Evolutionary conservation across 106 monocot genomes (phyloP).

Genomic region (Dendrobium chrysotoxum): DNA sequence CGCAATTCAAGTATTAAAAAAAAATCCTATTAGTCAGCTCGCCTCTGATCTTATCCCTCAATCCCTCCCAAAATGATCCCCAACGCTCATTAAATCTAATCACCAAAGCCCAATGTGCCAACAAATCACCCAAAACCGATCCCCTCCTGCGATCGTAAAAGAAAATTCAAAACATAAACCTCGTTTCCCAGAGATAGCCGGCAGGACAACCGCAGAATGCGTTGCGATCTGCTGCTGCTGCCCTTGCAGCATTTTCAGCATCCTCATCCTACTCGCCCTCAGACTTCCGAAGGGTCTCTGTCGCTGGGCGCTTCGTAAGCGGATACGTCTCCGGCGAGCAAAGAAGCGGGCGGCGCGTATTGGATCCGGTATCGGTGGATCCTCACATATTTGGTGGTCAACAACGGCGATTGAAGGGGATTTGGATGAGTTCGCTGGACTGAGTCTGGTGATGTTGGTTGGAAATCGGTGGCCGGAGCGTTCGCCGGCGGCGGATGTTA

Average conservation of each 20-base stretch:
- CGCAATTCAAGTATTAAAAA: no score
- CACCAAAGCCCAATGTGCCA: background rate
- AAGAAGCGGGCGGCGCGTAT: slow-evolving; percentile 4
- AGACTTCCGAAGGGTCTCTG: slow-evolving; percentile 13
- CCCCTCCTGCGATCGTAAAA: background rate
- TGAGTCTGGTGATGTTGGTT: background rate
- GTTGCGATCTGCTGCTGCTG: slow-evolving; percentile 22
- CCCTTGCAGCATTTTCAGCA: slow-evolving; percentile 6
- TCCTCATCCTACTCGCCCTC: slow-evolving; percentile 6
- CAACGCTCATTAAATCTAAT: no score
- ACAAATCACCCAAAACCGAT: background rate
- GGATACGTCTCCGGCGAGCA: background rate
- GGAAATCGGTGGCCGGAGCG: slow-evolving; percentile 11
- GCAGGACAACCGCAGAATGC: slow-evolving; percentile 11
- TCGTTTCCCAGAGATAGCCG: slow-evolving; percentile 7
- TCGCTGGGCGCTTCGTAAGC: slow-evolving; percentile 2
- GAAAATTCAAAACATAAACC: background rate
- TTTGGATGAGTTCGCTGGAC: background rate
- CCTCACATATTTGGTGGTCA: background rate
- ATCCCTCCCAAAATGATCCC: background rate
- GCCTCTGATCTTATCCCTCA: background rate
- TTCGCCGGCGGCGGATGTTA: slow-evolving; percentile 21
- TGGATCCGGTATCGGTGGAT: background rate
- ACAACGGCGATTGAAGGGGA: background rate
- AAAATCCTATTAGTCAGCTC: no score